Conservation (phyloP, 345 rosid species). For the Citrus hindsii region DNA sequence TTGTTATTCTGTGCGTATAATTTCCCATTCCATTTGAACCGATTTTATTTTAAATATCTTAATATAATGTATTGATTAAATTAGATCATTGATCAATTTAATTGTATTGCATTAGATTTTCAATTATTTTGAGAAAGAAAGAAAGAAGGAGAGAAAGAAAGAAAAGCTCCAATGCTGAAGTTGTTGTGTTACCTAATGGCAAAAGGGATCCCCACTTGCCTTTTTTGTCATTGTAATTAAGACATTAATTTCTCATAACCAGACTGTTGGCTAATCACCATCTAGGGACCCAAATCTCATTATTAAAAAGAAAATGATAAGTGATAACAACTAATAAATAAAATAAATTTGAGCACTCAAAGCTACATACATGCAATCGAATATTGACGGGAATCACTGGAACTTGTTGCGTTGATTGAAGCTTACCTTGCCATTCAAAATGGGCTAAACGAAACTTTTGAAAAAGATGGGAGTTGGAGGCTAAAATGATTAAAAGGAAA, state of each 20-base stretch:
- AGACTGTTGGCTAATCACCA: background rate
- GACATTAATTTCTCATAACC: background rate
- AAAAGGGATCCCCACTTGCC: background rate
- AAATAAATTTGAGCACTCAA: background rate
- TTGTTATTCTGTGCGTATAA: no score
- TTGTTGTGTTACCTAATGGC: background rate
- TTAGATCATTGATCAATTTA: background rate
- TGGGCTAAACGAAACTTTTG: conserved; percentile 15
- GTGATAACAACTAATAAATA: background rate
- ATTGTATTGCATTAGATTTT: background rate
- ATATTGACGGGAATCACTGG: background rate
- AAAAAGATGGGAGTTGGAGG: conserved; percentile 26
- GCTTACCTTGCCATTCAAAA: conserved; percentile 6
- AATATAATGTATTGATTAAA: no score
- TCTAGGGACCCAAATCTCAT: background rate
- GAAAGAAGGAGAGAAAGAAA: background rate
- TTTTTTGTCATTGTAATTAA: background rate
- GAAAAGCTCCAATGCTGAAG: background rate
- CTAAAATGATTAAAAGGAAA: conserved; percentile 16
- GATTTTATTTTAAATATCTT: no score
- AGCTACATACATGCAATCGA: background rate
- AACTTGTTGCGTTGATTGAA: background rate
- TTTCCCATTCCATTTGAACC: no score
- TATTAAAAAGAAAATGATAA: background rate
- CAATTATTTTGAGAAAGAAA: background rate